Conservation (phyloP, 768 basidiomycete species). For the Macrolepiota albuminosa region DNA sequence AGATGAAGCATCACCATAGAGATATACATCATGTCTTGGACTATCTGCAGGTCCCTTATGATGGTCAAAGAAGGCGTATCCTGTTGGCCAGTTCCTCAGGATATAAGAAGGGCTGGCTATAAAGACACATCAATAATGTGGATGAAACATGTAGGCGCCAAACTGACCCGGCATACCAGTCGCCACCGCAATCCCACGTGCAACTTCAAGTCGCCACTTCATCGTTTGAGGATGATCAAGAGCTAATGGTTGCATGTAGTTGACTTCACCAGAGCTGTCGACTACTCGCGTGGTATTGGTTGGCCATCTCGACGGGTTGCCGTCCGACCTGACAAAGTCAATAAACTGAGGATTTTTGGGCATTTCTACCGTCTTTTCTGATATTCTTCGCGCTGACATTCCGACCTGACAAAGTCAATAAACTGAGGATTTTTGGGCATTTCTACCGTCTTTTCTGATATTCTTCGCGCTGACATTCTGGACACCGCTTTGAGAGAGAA, state of each 20-base stretch:
- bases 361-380: slow-evolving; percentile 24
- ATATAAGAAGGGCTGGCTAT: slow-evolving; percentile 55
- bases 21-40: slow-evolving; percentile 74
- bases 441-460: slow-evolving; percentile 19
- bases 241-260: slow-evolving; percentile 57
- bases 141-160: background rate
- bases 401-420: slow-evolving; percentile 57
- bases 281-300: slow-evolving; percentile 46
- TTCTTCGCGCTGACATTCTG: slow-evolving; percentile 24
- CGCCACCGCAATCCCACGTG: slow-evolving; percentile 34
- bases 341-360: slow-evolving; percentile 52
- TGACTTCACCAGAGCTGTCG: slow-evolving; percentile 61
- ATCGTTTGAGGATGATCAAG: slow-evolving; percentile 46
- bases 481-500: background rate
- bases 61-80: slow-evolving; percentile 73
- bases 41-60: slow-evolving; percentile 52
- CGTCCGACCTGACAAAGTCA: slow-evolving; percentile 62
- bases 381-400: too few species aligned
- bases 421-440: slow-evolving; percentile 51
- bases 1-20: slow-evolving; percentile 51
- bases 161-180: slow-evolving; percentile 49
- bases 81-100: slow-evolving; percentile 57
- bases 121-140: slow-evolving; percentile 5
- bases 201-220: slow-evolving; percentile 52
- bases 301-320: slow-evolving; percentile 50